A percentile compares a stretch with the other conserved stretches of the same genome.
Evolutionary conservation across 177 flowering plant genomes (phyloP).

Genomic region (Tripterygium wilfordii): DNA sequence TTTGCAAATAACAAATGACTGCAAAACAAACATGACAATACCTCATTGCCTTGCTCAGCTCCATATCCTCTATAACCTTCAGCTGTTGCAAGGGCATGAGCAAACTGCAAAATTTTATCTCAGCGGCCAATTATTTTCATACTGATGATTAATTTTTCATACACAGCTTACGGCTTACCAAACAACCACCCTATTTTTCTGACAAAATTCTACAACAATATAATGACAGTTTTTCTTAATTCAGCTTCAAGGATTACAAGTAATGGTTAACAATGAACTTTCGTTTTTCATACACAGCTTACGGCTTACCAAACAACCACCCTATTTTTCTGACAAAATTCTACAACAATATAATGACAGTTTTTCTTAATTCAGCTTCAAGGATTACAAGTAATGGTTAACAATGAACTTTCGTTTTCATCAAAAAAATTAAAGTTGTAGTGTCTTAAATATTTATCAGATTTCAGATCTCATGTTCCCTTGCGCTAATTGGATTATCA

Average conservation of each 20-base stretch:
- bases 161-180: neutral
- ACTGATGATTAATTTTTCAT: neutral
- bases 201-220: too few species aligned
- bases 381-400: too few species aligned
- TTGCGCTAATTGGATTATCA: too few species aligned
- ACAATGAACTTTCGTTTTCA: neutral
- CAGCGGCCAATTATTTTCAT: neutral
- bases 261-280: neutral
- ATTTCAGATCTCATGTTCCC: too few species aligned
- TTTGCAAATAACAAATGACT: neutral
- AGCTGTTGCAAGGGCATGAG: slow-evolving; percentile 42
- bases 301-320: neutral
- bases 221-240: too few species aligned
- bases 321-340: neutral
- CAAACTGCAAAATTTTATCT: slow-evolving; percentile 34
- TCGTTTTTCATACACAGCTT: neutral
- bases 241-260: too few species aligned
- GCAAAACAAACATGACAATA: slow-evolving; percentile 7
- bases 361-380: too few species aligned
- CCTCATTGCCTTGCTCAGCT: slow-evolving; percentile 79
- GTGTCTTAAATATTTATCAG: too few species aligned
- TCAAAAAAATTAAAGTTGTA: too few species aligned
- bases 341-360: too few species aligned
- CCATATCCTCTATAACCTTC: slow-evolving; percentile 79
- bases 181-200: neutral